Evolutionary conservation across 2,329 filamentous ascomycete genomes (phyloP), one percentile per base, ranked within the genome.

Genomic region (Monilinia fructicola): DNA sequence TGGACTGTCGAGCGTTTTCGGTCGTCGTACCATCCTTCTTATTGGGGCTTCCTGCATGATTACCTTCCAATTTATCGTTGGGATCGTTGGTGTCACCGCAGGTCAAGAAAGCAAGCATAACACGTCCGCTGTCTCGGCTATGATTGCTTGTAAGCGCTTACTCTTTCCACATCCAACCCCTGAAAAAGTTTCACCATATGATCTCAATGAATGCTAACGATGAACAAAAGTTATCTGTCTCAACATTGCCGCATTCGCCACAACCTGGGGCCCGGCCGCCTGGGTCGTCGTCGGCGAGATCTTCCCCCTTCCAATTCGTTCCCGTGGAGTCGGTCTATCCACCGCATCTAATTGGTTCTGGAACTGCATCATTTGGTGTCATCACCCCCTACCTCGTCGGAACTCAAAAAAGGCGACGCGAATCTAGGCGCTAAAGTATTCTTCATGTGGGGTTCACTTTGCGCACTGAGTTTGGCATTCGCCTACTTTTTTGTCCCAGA

Each of bases 161-260:
- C 11, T 2, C 9, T 4, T 21, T 2, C 4, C 5, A 3, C 2
- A 18, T 2, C 23, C 31, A 38, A 59, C 26, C 10, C n/a, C 7
- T 95, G 38, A 91, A 96, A 78, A 85, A 95, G 78, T 88, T 96
- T 68, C 91, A 96, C 74, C 85, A 90, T 14, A 42, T 78, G 79
- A 93, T 1, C 11, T 9, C 6, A 11, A 93, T 42, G 35, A 1
- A 48, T 38, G 38, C 44, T 61, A 50, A 61, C 31, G 21, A 64
- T n/a, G 14, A 23, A 55, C 48, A 16, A 55, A 16, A 55, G 58
- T 96, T 81, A 95, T 95, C 76, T 90, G 88, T 81, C 58, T 96
- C 82, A 95, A 93, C 84, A 93, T 96, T 83, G 93, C 92, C 85
- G 94, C 90, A 84, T 96, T 96, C 78, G 92, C 92, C 68, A 88